Evolutionary conservation across 1,139 yeast species (phyloP).

Genomic region (Candida tetrigidarum): DNA sequence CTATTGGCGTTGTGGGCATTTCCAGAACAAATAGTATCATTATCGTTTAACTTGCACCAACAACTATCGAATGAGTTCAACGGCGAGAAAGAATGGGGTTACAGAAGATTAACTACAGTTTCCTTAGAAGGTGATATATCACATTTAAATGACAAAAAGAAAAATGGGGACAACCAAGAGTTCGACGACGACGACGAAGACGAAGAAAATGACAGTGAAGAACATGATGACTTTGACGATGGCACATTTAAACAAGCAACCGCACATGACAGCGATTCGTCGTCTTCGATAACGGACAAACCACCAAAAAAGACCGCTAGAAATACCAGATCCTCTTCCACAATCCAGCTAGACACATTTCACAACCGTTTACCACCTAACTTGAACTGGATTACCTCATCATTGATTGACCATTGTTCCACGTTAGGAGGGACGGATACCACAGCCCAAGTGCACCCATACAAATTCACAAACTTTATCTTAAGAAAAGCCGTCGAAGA

Average conservation of each 20-base stretch:
- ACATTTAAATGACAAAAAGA: constrained; percentile 23
- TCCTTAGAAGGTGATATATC: constrained; percentile 84
- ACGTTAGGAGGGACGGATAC: constrained; percentile 84
- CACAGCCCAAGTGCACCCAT: constrained; percentile 97
- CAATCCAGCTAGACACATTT: constrained; percentile 17
- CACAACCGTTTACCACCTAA: constrained; percentile 61
- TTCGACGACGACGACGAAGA: constrained; percentile 14
- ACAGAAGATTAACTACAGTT: constrained; percentile 84
- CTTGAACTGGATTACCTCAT: constrained; percentile 79
- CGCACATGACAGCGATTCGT: constrained; percentile 24
- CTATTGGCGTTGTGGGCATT: constrained; percentile 94
- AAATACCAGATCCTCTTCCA: constrained; percentile 24
- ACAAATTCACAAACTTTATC: constrained; percentile 82
- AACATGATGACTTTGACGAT: constrained; percentile 10
- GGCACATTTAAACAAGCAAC: constrained; percentile 17
- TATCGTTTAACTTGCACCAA: constrained; percentile 85
- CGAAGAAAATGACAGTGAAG: constrained; percentile 11
- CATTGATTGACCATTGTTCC: constrained; percentile 73
- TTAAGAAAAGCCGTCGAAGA: constrained; percentile 77
- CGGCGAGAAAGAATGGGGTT: constrained; percentile 92
- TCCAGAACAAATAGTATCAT: constrained; percentile 91
- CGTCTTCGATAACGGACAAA: constrained; percentile 27
- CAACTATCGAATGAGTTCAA: constrained; percentile 76
- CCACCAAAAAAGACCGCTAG: constrained; percentile 42
- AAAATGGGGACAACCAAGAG: constrained; percentile 11